phyloP scores from a whole-genome alignment of 331 rosid species.

The Malus hybrid region DNA sequence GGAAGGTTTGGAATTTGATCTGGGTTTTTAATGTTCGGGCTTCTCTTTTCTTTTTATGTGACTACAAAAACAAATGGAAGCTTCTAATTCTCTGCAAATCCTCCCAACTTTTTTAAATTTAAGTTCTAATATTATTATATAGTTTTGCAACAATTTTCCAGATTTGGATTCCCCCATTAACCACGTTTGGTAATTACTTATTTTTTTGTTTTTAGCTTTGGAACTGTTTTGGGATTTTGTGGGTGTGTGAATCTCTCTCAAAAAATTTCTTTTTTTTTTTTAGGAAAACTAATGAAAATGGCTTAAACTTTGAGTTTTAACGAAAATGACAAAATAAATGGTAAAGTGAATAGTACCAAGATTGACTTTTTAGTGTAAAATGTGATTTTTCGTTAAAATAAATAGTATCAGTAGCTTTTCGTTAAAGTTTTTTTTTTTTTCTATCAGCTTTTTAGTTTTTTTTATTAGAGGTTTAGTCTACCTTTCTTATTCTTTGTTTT shows the following conservation, averaged over 20 bases:
- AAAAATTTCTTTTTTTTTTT: no score
- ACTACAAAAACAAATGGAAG: background rate
- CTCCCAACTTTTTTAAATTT: no score
- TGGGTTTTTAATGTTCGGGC: background rate
- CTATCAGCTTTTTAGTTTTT: background rate
- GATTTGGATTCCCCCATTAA: no score
- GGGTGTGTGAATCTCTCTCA: background rate
- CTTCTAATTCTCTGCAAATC: constrained; percentile 3
- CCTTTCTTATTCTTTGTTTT: background rate
- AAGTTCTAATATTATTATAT: background rate
- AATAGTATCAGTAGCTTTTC: no score
- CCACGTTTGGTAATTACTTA: background rate
- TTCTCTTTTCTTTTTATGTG: background rate
- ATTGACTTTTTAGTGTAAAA: no score
- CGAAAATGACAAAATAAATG: no score
- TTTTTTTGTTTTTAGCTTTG: background rate
- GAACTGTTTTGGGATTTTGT: background rate
- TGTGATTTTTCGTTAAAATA: no score
- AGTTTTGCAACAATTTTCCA: background rate
- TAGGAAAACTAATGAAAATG: no score
- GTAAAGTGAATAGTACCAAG: no score
- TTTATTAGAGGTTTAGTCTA: background rate
- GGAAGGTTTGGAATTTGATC: background rate
- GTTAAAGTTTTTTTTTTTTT: no score
- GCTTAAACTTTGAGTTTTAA: no score